A percentile compares a stretch with the other conserved stretches of the same genome.
Evolutionary conservation across 1,284 basidiomycete species (phyloP).

Genomic region (Blastosporella zonata): DNA sequence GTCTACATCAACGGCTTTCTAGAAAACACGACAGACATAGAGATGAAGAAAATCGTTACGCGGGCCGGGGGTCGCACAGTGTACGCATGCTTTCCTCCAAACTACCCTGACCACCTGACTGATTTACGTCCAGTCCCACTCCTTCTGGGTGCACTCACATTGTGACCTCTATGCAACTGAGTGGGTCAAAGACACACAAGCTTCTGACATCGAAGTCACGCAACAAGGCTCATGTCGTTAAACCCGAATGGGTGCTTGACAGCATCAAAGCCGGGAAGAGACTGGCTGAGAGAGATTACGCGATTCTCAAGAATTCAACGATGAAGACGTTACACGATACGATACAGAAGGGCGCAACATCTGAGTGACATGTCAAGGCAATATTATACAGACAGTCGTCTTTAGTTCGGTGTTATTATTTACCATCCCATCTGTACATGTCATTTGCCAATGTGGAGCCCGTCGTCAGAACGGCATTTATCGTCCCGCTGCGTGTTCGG

Average conservation of each 20-base stretch:
- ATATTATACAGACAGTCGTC: too few relatives aligned
- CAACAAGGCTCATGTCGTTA: constrained; percentile 53
- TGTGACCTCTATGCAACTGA: constrained; percentile 64
- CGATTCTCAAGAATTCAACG: constrained; percentile 38
- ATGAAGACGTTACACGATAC: constrained; percentile 30
- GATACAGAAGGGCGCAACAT: constrained; percentile 13
- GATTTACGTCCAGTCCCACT: constrained; percentile 36
- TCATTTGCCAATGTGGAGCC: not conserved
- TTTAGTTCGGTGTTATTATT: not conserved
- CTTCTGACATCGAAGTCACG: constrained; percentile 48
- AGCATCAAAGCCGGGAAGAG: constrained; percentile 56
- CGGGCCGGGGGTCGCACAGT: constrained; percentile 58
- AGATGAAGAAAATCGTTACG: constrained; percentile 61
- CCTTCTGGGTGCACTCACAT: constrained; percentile 68
- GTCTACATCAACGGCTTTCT: constrained; percentile 69
- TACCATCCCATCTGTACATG: constrained; percentile 3
- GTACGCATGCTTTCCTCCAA: constrained; percentile 29
- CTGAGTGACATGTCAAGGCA: not conserved
- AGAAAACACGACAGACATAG: constrained; percentile 66
- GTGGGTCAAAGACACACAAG: constrained; percentile 62
- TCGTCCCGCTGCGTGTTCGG: constrained; percentile 2
- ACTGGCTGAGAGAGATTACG: constrained; percentile 54
- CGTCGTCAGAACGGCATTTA: constrained; percentile 7
- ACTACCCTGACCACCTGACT: constrained; percentile 5
- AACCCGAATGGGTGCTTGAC: constrained; percentile 70